A percentile compares a stretch with the other conserved stretches of the same genome.
Conservation (phyloP, 2,329 filamentous ascomycete species). For the Lachnellula arida region DNA sequence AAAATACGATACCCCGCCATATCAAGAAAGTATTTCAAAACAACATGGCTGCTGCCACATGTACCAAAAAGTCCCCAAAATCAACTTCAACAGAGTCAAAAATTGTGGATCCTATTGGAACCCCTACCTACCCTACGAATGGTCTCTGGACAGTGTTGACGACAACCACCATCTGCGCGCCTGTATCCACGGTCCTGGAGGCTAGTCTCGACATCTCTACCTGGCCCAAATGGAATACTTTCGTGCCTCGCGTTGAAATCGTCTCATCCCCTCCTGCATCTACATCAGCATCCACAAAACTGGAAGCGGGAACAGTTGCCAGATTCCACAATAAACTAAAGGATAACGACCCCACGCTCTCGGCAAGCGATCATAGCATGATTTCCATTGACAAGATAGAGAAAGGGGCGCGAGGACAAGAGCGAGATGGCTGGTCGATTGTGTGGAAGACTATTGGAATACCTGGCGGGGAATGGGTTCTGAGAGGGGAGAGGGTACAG, state of each 20-base stretch:
- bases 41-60: neutral
- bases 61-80: neutral
- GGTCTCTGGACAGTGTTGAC: constrained; percentile 4
- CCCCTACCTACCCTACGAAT: constrained; percentile 3
- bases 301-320: neutral
- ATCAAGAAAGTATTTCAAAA: too few relatives aligned
- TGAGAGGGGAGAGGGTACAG: constrained; percentile 4
- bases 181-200: constrained; percentile 1
- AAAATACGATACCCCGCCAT: too few relatives aligned
- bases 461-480: neutral
- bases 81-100: neutral
- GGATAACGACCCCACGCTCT: neutral
- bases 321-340: constrained; percentile 7
- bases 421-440: neutral
- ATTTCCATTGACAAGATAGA: constrained; percentile 3
- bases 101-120: constrained; percentile 4
- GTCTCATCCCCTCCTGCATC: constrained; percentile 37
- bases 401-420: neutral
- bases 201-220: constrained; percentile 8
- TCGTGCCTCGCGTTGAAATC: constrained; percentile 56
- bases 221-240: constrained; percentile 39
- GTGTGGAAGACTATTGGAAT: constrained; percentile 8
- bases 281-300: neutral
- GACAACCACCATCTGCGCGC: constrained; percentile 5
- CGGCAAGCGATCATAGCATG: neutral